These are phyloP conservation scores for Fusarium domesticum DNA, from an alignment of 2,329 filamentous ascomycete genomes.

Conservation along the genomic window DNA sequence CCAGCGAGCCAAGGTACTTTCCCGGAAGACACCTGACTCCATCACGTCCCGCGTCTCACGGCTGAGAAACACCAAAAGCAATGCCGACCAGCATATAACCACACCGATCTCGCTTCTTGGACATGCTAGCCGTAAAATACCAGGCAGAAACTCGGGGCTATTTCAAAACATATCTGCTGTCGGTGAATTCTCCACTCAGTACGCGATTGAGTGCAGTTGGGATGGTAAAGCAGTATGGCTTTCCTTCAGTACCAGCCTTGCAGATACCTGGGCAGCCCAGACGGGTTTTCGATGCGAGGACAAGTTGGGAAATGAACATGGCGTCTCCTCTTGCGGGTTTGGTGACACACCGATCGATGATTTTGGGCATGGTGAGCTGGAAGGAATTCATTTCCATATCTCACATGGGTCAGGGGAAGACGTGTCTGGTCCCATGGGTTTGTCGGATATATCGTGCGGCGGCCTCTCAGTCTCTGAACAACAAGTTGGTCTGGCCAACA, in stretches of 20 bases:
- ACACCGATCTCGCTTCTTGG: slow-evolving; percentile 33
- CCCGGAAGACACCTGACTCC: slow-evolving; percentile 28
- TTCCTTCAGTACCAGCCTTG: slow-evolving; percentile 50
- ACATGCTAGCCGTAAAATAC: slow-evolving; percentile 13
- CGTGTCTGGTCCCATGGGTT: slow-evolving; percentile 47
- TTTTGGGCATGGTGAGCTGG: slow-evolving; percentile 41
- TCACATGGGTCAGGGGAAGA: slow-evolving; percentile 49
- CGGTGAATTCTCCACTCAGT: slow-evolving; percentile 40
- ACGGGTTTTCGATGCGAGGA: slow-evolving; percentile 43
- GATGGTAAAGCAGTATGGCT: slow-evolving; percentile 40
- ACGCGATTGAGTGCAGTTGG: slow-evolving; percentile 42
- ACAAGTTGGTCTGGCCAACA: slow-evolving; percentile 48
- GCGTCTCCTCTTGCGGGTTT: slow-evolving; percentile 40
- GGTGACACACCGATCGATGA: slow-evolving; percentile 37
- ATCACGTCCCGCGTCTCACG: slow-evolving; percentile 32
- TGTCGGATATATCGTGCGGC: slow-evolving; percentile 45
- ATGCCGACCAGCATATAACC: slow-evolving; percentile 16
- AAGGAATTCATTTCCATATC: slow-evolving; percentile 45
- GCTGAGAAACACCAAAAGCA: slow-evolving; percentile 31
- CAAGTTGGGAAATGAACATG: slow-evolving; percentile 30
- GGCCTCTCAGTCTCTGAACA: slow-evolving; percentile 44
- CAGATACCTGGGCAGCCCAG: slow-evolving; percentile 49
- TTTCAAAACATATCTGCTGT: slow-evolving; percentile 41
- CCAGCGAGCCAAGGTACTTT: slow-evolving; percentile 32
- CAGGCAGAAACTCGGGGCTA: slow-evolving; percentile 11